Base-by-base conservation (phyloP, 768 basidiomycete genomes). In the Lepiota brunneoincarnata region DNA sequence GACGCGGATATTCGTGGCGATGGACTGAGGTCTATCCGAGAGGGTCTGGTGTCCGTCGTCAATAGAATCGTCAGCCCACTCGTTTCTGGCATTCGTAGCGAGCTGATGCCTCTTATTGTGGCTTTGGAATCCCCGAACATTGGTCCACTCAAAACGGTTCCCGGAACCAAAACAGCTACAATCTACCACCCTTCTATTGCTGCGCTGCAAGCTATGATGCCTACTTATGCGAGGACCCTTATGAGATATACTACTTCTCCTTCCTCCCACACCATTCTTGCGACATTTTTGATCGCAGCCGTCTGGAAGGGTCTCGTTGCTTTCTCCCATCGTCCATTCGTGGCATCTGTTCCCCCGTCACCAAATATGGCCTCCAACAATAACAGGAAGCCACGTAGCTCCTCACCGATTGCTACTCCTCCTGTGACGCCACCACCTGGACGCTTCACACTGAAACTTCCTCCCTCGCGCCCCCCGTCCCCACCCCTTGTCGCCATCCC, bases 301-400 rank as follows among this genome's bases (percentile, higher is more conserved):
- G 69, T 89, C 2, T 93, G 91, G 90, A 84, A 81, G 18, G 83
- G 80, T 6, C 73, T 91, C 48, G 82, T 91, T 23, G 86, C 87
- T 18, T 63, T 92, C 26, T 76, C 87, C 10, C 78, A 88, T 64
- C 81, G 91, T n/a, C 71, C 74, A 11, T 59, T 66, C 3, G 67
- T 70, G 7, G 64, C 68, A 5, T 69, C 75, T 9, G 71, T 75
- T 2, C 69, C 78, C 0, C 65, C 73, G 6, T 73, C 76, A 2
- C 79, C 56, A 11, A 42, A 17, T 34, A 23, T 52, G 15, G 12
- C 45, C 15, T 34, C 46, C 14, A 47, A 23, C 24, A 44, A 40
- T 24, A 41, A 35, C 31, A 82, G 77, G 63, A 79, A 76, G 62
- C 75, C 72, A 47, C 71, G 72, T 51, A 65, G 65, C 24, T 73